These are phyloP conservation scores for Stachybotrys chartarum DNA, from an alignment of 2,329 filamentous ascomycete genomes.

Conservation along the genomic window DNA sequence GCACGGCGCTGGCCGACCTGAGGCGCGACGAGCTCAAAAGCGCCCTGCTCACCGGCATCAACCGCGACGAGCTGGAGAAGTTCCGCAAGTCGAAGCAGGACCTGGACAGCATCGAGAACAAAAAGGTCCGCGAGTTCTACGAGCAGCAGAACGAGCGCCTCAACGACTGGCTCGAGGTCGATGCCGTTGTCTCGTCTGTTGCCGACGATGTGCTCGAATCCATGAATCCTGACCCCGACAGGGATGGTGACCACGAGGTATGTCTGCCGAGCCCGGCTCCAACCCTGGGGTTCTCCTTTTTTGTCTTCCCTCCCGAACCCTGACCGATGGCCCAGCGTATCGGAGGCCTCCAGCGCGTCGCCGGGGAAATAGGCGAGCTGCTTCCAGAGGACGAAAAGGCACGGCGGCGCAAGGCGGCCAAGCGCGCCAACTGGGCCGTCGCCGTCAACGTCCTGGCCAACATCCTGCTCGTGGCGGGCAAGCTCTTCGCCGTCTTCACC, in stretches of 20 bases:
- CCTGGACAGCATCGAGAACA: slow-evolving; percentile 18
- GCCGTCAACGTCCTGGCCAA: slow-evolving; percentile 77
- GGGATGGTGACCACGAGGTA: slow-evolving; percentile 21
- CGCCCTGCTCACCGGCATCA: slow-evolving; percentile 20
- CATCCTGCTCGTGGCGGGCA: slow-evolving; percentile 61
- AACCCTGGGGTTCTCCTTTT: too few relatives aligned
- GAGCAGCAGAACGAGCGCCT: slow-evolving; percentile 20
- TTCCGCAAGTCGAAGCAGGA: slow-evolving; percentile 21
- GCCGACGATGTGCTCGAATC: slow-evolving; percentile 24
- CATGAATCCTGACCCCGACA: slow-evolving; percentile 26
- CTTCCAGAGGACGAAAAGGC: slow-evolving; percentile 22
- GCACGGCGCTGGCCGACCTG: slow-evolving; percentile 20
- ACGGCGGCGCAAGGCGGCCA: slow-evolving; percentile 14
- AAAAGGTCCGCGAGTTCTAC: slow-evolving; percentile 19
- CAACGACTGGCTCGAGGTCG: slow-evolving; percentile 26
- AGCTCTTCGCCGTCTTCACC: slow-evolving; percentile 69
- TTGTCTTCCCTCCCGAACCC: too few relatives aligned
- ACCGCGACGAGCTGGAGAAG: slow-evolving; percentile 17
- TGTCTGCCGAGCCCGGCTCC: background rate
- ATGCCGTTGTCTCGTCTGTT: slow-evolving; percentile 24
- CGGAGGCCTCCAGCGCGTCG: slow-evolving; percentile 20
- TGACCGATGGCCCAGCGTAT: slow-evolving; percentile 4
- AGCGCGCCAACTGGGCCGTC: slow-evolving; percentile 52
- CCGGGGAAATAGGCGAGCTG: slow-evolving; percentile 21
- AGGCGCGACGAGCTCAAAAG: slow-evolving; percentile 21